Percentiles rank a stretch among this genome's conserved stretches.
Conservation (phyloP, 2,329 filamentous ascomycete species). For the Colletotrichum karsti region DNA sequence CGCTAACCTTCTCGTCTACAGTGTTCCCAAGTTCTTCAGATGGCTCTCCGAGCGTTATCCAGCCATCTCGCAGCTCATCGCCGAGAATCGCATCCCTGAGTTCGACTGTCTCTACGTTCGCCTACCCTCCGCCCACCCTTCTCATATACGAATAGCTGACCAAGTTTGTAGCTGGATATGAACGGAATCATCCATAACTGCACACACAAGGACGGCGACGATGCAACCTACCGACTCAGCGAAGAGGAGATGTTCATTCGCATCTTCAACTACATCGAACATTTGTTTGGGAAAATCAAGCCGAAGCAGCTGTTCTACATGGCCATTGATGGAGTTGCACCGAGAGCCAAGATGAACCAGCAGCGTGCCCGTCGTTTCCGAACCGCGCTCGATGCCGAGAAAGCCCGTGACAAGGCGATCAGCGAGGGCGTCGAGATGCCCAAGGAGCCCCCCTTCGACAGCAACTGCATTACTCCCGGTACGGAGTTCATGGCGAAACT, state of each 20-base stretch:
- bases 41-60: conserved; percentile 99
- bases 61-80: conserved; percentile 96
- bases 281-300: conserved; percentile 98
- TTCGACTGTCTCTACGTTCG: conserved; percentile 94
- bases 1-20: conserved; percentile 35
- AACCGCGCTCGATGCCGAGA: conserved; percentile 90
- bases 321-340: conserved; percentile 98
- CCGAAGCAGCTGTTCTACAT: conserved; percentile 99
- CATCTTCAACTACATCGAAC: conserved; percentile 99
- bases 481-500: conserved; percentile 98
- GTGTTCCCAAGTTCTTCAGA: conserved; percentile 91
- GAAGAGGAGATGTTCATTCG: conserved; percentile 99
- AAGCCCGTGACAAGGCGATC: conserved; percentile 91
- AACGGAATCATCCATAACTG: conserved; percentile 99
- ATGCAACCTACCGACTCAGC: conserved; percentile 88
- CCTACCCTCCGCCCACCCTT: conserved; percentile 30
- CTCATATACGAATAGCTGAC: conserved; percentile 43
- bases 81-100: conserved; percentile 98
- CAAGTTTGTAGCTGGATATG: conserved; percentile 77
- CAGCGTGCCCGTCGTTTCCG: conserved; percentile 95
- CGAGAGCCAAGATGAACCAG: conserved; percentile 99
- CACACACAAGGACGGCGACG: conserved; percentile 92
- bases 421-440: conserved; percentile 90
- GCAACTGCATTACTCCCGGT: conserved; percentile 98
- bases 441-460: conserved; percentile 95